These are phyloP conservation scores for Candida lessepsii DNA, from an alignment of 805 yeast genomes.

Conservation along the genomic window DNA sequence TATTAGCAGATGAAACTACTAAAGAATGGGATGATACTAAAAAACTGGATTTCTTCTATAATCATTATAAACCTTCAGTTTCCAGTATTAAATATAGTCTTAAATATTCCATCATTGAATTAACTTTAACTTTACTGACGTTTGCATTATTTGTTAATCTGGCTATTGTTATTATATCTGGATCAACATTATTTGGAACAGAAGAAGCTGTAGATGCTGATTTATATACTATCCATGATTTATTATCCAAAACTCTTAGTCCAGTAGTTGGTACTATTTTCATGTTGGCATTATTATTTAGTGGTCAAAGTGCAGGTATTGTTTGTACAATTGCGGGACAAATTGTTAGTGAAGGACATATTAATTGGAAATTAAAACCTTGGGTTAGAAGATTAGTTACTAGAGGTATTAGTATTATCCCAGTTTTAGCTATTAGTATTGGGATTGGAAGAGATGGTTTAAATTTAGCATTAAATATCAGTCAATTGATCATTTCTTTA, in stretches of 20 bases:
- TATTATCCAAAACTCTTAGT: slow-evolving; percentile 61
- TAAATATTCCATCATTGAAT: slow-evolving; percentile 69
- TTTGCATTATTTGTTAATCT: slow-evolving; percentile 86
- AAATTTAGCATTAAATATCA: slow-evolving; percentile 70
- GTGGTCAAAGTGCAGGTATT: slow-evolving; percentile 90
- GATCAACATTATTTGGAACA: slow-evolving; percentile 69
- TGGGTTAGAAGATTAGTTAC: slow-evolving; percentile 79
- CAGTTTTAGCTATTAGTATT: slow-evolving; percentile 72
- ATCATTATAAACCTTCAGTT: slow-evolving; percentile 63
- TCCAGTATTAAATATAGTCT: slow-evolving; percentile 72
- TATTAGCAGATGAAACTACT: slow-evolving; percentile 19
- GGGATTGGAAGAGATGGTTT: slow-evolving; percentile 74
- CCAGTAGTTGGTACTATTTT: slow-evolving; percentile 80
- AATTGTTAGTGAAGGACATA: slow-evolving; percentile 87
- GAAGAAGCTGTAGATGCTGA: slow-evolving; percentile 80
- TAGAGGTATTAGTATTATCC: slow-evolving; percentile 73
- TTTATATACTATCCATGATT: slow-evolving; percentile 68
- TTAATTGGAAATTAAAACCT: slow-evolving; percentile 77
- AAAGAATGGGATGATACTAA: slow-evolving; percentile 8
- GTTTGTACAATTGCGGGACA: slow-evolving; percentile 94
- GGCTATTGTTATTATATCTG: slow-evolving; percentile 79
- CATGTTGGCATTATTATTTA: slow-evolving; percentile 77
- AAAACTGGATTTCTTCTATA: slow-evolving; percentile 26
- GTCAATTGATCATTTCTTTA: slow-evolving; percentile 81
- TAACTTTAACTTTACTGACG: slow-evolving; percentile 66